A percentile compares a stretch with the other conserved stretches of the same genome.
Evolutionary conservation across 805 yeast genomes (phyloP).

Genomic region (Candida insectalens): DNA sequence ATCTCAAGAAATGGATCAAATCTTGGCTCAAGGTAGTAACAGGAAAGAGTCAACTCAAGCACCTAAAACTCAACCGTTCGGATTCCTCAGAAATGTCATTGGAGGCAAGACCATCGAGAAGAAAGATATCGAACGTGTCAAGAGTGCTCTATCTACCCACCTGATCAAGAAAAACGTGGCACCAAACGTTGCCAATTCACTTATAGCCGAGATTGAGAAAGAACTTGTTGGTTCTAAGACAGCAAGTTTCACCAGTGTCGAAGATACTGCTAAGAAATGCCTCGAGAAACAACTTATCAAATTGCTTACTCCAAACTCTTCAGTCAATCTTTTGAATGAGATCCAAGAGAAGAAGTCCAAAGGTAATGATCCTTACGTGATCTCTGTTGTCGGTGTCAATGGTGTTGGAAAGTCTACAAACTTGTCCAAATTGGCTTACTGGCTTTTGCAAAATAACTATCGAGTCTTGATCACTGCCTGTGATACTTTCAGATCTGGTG

Average conservation of each 20-base stretch:
- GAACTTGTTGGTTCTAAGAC: conserved; percentile 67
- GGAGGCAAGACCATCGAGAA: conserved; percentile 63
- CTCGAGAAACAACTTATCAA: conserved; percentile 59
- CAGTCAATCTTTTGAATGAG: conserved; percentile 78
- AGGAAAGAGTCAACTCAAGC: conserved; percentile 10
- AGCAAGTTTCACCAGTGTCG: conserved; percentile 64
- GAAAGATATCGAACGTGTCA: conserved; percentile 55
- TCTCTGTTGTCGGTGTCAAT: conserved; percentile 94
- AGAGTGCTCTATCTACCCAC: conserved; percentile 62
- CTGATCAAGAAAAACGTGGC: conserved; percentile 83
- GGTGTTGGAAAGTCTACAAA: conserved; percentile 98
- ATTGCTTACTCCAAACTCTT: conserved; percentile 83
- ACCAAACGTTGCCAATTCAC: conserved; percentile 71
- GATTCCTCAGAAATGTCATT: conserved; percentile 48
- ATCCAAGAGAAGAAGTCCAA: conserved; percentile 40
- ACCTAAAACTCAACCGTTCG: conserved; percentile 33
- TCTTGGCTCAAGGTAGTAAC: conserved; percentile 16
- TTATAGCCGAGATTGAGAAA: conserved; percentile 60
- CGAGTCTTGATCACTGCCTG: conserved; percentile 90
- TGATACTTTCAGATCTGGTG: conserved; percentile 96
- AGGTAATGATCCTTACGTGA: conserved; percentile 67
- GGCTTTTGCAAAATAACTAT: conserved; percentile 87
- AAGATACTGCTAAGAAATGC: conserved; percentile 55
- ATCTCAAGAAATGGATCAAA: conserved; percentile 38
- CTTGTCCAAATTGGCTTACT: conserved; percentile 85